Conservation (phyloP, 768 basidiomycete species). For the Mycena galopus region DNA sequence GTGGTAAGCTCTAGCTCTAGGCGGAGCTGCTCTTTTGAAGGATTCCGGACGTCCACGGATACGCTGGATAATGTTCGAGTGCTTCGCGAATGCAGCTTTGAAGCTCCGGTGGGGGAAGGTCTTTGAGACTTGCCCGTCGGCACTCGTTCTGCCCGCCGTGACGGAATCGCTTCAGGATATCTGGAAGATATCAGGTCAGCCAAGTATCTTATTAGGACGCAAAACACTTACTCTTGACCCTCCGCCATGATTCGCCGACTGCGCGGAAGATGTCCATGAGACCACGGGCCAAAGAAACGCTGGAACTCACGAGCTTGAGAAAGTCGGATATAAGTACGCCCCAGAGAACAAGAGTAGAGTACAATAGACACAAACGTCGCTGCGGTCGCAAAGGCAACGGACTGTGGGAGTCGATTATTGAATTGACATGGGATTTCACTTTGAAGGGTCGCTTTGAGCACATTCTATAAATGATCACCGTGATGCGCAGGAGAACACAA, state of each 20-base stretch:
- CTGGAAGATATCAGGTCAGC: neutral
- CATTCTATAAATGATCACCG: too few relatives aligned
- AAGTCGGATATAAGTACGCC: neutral
- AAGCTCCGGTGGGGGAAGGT: neutral
- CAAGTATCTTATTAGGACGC: neutral
- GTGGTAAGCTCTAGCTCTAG: neutral
- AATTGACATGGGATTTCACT: too few relatives aligned
- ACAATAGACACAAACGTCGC: neutral
- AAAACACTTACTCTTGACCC: neutral
- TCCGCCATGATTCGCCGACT: neutral
- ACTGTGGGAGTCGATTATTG: too few relatives aligned
- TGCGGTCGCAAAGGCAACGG: neutral
- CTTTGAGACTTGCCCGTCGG: neutral
- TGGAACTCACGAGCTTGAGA: neutral
- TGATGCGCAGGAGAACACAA: too few relatives aligned
- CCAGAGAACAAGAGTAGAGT: neutral
- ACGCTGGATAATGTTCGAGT: conserved; percentile 7
- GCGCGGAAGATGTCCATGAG: neutral
- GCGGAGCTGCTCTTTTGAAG: neutral
- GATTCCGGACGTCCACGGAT: neutral
- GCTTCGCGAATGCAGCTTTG: neutral
- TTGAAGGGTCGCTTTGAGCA: too few relatives aligned
- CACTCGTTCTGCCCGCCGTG: too few relatives aligned
- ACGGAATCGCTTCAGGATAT: neutral
- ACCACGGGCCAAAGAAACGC: neutral